phyloP scores from a whole-genome alignment of 2,329 filamentous ascomycete genomes.

The Fusarium sp. region DNA sequence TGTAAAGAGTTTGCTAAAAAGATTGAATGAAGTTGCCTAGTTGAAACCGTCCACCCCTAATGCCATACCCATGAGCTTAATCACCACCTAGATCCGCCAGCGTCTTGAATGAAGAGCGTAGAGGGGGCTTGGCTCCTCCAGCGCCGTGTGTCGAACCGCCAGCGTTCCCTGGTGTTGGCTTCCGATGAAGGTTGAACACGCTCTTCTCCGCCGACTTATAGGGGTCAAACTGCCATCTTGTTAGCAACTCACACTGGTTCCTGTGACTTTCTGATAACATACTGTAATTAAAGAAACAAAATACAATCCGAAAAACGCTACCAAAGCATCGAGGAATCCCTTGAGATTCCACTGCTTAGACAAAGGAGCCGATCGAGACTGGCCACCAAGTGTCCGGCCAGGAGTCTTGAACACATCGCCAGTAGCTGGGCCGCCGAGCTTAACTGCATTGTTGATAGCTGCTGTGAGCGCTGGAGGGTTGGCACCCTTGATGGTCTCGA shows the following conservation, averaged over 20 bases:
- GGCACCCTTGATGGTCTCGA: constrained; percentile 85
- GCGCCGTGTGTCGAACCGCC: constrained; percentile 40
- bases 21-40: constrained; percentile 1
- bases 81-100: constrained; percentile 66
- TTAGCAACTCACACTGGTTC: constrained; percentile 42
- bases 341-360: constrained; percentile 55
- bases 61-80: constrained; percentile 25
- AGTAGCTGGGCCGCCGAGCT: constrained; percentile 62
- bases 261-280: constrained; percentile 51
- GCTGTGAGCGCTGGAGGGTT: constrained; percentile 82
- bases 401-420: constrained; percentile 67
- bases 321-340: constrained; percentile 63
- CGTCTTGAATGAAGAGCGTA: constrained; percentile 64
- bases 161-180: constrained; percentile 47
- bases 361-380: constrained; percentile 33
- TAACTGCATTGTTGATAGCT: constrained; percentile 80
- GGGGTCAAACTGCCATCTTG: constrained; percentile 67
- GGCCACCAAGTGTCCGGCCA: constrained; percentile 71
- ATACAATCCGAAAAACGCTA: constrained; percentile 74
- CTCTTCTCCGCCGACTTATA: constrained; percentile 74
- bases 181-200: constrained; percentile 68
- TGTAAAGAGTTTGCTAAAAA: constrained; percentile 8
- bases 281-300: constrained; percentile 73
- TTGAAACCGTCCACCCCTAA: constrained; percentile 14
- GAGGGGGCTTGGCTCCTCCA: constrained; percentile 50